These are phyloP conservation scores for Pyrus betulifolia DNA, from an alignment of 306 rosid species.

Conservation along the genomic window DNA sequence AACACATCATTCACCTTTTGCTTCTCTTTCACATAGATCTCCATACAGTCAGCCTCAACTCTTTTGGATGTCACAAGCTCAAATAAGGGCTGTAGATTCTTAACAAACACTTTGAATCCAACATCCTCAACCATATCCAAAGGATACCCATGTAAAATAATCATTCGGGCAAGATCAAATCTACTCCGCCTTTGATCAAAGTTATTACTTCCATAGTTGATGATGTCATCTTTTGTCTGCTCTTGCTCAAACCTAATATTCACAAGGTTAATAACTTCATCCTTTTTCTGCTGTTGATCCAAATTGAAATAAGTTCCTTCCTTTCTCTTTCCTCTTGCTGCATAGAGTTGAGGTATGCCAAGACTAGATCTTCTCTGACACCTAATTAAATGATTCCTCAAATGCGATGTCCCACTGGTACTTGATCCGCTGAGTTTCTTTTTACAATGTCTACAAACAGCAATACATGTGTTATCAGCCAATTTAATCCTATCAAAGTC, in stretches of 20 bases:
- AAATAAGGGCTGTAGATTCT: conserved; percentile 86
- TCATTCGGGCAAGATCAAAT: conserved; percentile 96
- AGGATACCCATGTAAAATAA: conserved; percentile 91
- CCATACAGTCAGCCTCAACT: conserved; percentile 91
- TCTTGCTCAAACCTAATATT: conserved; percentile 86
- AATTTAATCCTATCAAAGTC: conserved; percentile 95
- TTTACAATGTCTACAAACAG: conserved; percentile 93
- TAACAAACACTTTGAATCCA: conserved; percentile 88
- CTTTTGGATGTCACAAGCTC: conserved; percentile 67
- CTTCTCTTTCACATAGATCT: conserved; percentile 75
- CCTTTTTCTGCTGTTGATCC: conserved; percentile 73
- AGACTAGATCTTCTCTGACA: conserved; percentile 79
- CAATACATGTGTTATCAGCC: conserved; percentile 71
- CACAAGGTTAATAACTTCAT: conserved; percentile 65
- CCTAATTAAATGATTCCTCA: conserved; percentile 90
- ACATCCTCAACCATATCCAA: conserved; percentile 92
- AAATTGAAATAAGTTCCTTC: conserved; percentile 51
- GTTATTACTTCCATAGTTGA: conserved; percentile 41
- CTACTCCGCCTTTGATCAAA: conserved; percentile 88
- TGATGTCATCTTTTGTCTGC: conserved; percentile 59
- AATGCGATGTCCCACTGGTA: conserved; percentile 97
- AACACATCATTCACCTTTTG: conserved; percentile 79
- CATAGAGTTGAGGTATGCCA: conserved; percentile 53
- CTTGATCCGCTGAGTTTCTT: conserved; percentile 98
- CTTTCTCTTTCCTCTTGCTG: conserved; percentile 84